Base-by-base conservation (phyloP, 2,329 filamentous ascomycete species). In the Mycosphaerelloides madeirae region DNA sequence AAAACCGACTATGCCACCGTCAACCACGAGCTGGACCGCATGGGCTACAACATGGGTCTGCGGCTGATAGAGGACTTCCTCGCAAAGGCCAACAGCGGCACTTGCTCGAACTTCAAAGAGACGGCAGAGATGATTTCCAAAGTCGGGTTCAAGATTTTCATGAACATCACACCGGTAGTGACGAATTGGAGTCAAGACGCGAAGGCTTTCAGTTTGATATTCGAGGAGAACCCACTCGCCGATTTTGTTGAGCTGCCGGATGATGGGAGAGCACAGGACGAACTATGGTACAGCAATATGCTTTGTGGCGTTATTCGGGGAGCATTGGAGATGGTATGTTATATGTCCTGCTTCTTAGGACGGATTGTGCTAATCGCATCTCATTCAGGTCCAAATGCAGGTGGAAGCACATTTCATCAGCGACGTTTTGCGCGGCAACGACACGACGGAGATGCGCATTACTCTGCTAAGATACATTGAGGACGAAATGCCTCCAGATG, bases 81-180 rank as follows among this genome's bases (percentile, higher is more conserved):
- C 14, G 93, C 93, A 59, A 97, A 96, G 68, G 93, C 89, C 4
- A 91, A 88, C 58, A 88, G 86, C 2, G 87, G 88, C 57, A 79
- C 89, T 53, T 98, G 93, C 68, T 77, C 81, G 57, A 97, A 93
- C 71, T 96, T 98, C 64, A 80, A 87, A 47, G 93, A 98, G 67
- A 97, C 93, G 6, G 91, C 93, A 31, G 93, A 98, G 67, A 91
- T 94, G 81, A 93, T 98, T 59, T 82, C 91, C 32, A 93, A 96
- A 87, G 85, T 98, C 54, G 93, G 93, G 44, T 98, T 98, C 74
- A 97, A 98, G 72, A 95, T 98, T 55, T 98, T 98, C 67, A 80
- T 98, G 49, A 98, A 98, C 63, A 89, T 96, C 57, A 94, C 90
- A 3, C 93, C 93, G 0, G 85, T 84, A 6, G 84, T 97, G 53